Percentiles rank a stretch among this genome's conserved stretches.
phyloP scores from a whole-genome alignment of 2,329 filamentous ascomycete genomes.

The Chaetomium sp. region DNA sequence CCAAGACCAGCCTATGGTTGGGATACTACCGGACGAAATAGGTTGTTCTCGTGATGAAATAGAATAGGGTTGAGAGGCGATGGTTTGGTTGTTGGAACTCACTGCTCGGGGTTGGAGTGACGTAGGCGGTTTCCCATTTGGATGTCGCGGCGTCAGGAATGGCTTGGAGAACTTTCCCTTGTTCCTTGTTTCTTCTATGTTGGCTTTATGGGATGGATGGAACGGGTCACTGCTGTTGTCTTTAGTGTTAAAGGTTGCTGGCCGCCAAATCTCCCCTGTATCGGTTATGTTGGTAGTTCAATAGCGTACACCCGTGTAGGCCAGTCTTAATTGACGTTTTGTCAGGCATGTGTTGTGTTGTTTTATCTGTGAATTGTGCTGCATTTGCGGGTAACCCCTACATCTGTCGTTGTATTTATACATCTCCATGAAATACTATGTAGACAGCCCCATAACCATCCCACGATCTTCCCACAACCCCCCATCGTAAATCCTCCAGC shows the following conservation, averaged over 20 bases:
- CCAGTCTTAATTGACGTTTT: conserved; percentile 7
- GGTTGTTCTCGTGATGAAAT: background rate
- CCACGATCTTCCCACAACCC: too few species aligned
- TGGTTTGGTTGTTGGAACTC: background rate
- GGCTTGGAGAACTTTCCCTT: conserved; percentile 19
- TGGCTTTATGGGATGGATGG: conserved; percentile 13
- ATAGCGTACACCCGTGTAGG: background rate
- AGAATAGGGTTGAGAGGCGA: background rate
- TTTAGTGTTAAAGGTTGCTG: background rate
- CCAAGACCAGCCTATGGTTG: background rate
- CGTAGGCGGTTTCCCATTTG: conserved; percentile 22
- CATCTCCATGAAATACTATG: background rate
- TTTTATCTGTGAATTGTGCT: background rate
- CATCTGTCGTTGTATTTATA: background rate
- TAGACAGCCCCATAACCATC: background rate
- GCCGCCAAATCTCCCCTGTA: conserved; percentile 8
- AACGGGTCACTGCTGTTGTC: background rate
- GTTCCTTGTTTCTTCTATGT: background rate
- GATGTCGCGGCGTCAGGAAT: conserved; percentile 28
- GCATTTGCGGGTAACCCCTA: background rate
- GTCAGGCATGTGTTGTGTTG: background rate
- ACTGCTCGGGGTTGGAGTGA: background rate
- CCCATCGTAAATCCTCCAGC: background rate
- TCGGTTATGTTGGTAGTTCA: conserved; percentile 13
- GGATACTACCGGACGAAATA: background rate